phyloP scores from a whole-genome alignment of 2,329 filamentous ascomycete species.

The Diaporthe sp. region DNA sequence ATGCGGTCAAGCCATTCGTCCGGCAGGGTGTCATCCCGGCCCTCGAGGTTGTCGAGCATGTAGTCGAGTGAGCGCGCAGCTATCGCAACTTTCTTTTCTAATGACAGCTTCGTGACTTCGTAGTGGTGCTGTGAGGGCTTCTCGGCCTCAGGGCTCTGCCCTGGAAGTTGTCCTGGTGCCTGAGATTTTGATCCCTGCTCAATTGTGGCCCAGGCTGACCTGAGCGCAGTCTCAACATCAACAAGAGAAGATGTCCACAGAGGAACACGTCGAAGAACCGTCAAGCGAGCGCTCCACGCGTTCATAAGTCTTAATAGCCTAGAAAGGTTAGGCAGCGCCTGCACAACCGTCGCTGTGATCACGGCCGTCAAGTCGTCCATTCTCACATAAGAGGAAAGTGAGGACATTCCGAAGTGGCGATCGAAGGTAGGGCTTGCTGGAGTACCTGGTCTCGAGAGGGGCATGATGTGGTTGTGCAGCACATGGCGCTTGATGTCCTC shows the following conservation, averaged over 20 bases:
- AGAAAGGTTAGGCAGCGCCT: conserved; percentile 85
- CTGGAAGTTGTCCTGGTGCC: conserved; percentile 41
- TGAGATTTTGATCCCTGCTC: conserved; percentile 40
- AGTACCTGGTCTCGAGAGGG: conserved; percentile 66
- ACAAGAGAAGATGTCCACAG: conserved; percentile 75
- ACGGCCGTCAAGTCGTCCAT: conserved; percentile 93
- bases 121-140: conserved; percentile 62
- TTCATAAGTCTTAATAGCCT: conserved; percentile 80
- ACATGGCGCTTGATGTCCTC: conserved; percentile 94
- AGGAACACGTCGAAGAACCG: conserved; percentile 81
- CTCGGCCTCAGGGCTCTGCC: conserved; percentile 43
- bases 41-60: conserved; percentile 90
- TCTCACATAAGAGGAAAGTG: conserved; percentile 70
- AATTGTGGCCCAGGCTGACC: conserved; percentile 76
- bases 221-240: conserved; percentile 76
- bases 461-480: conserved; percentile 82
- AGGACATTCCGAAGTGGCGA: conserved; percentile 56
- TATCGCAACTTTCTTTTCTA: conserved; percentile 78
- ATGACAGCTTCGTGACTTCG: conserved; percentile 70
- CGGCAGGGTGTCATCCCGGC: conserved; percentile 85
- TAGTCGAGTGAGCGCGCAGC: conserved; percentile 83
- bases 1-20: conserved; percentile 90
- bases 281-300: conserved; percentile 82
- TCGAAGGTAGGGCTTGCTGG: conserved; percentile 56
- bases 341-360: conserved; percentile 91